Conservation (phyloP, 1,139 yeast species). For the Lodderomyces theae region DNA sequence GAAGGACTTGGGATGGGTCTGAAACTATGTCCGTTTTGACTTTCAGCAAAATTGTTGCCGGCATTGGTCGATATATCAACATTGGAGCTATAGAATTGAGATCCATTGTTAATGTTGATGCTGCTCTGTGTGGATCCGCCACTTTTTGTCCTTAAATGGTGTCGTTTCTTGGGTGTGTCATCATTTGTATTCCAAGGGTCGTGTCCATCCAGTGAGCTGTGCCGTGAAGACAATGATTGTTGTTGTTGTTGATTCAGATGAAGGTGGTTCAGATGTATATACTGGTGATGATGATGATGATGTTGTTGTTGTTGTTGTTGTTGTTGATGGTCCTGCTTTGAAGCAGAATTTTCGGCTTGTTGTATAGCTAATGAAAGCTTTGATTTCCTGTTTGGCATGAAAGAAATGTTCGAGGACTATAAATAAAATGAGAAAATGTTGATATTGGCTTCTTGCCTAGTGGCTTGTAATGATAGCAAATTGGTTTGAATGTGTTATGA, state of each 20-base stretch:
- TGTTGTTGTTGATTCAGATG: conserved; percentile 4
- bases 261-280: conserved; percentile 4
- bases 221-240: not conserved
- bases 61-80: conserved; percentile 1
- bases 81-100: conserved; percentile 1
- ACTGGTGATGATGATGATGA: conserved; percentile 5
- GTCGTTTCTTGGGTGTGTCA: conserved; percentile 4
- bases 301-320: conserved; percentile 4
- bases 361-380: conserved; percentile 47
- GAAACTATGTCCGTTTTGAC: conserved; percentile 10
- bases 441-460: too few relatives aligned
- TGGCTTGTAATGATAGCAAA: not conserved
- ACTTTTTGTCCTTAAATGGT: conserved; percentile 6
- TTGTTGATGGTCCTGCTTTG: conserved; percentile 6
- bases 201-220: not conserved
- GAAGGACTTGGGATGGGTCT: conserved; percentile 16
- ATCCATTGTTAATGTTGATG: not conserved
- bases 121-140: conserved; percentile 3
- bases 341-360: conserved; percentile 31
- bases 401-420: not conserved
- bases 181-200: not conserved
- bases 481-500: not conserved
- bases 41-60: conserved; percentile 1
- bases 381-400: conserved; percentile 34
- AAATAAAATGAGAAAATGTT: too few relatives aligned